Base-by-base conservation (phyloP, 805 yeast genomes). In the Pichia paraexigua region DNA sequence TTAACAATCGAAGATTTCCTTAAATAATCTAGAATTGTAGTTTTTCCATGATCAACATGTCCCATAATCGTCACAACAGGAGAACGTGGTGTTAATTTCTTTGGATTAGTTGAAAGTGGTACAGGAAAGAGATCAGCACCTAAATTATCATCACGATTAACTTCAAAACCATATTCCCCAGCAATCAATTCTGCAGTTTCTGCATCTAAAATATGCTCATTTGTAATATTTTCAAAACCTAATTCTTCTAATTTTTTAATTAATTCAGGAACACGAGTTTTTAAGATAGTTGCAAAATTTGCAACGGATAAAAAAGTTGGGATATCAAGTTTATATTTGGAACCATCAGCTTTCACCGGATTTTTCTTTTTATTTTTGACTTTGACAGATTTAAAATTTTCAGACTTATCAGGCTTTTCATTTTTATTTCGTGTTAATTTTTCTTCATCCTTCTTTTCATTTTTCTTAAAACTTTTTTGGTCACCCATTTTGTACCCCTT, bases 61-160 rank as follows among this genome's bases (percentile, higher is more conserved):
- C 99, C 99, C 98, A 94, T 94, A 48, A 94, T 87, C 0, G 99
- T 91, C 6, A 94, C 97, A 24, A 94, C 85, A 0, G 99, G 99
- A 0, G 99, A 90, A 57, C 98, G 73, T 8, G 82, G 74, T 44
- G 78, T 80, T 56, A 85, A 64, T 22, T 68, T 61, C 8, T 70
- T 68, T n/a, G 65, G 62, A 28, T 75, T 75, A 2, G 70, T 73
- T 0, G 87, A 78, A 42, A 70, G 69, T 0, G 82, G 78, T 17
- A 77, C 73, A 18, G 88, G 80, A 55, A 83, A 79, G 48, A 84
- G 67, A 54, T 80, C 83, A 15, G 75, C 75, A 2, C 86, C 83
- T 6, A 74, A 71, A n/a, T 74, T 75, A 46, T 81, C 85, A 52
- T 77, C 80, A 48, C 74, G 68, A 46, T 60, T 73, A 53, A 78